These are phyloP conservation scores for Durotheca rogersii DNA, from an alignment of 495 filamentous ascomycete species.

Conservation along the genomic window DNA sequence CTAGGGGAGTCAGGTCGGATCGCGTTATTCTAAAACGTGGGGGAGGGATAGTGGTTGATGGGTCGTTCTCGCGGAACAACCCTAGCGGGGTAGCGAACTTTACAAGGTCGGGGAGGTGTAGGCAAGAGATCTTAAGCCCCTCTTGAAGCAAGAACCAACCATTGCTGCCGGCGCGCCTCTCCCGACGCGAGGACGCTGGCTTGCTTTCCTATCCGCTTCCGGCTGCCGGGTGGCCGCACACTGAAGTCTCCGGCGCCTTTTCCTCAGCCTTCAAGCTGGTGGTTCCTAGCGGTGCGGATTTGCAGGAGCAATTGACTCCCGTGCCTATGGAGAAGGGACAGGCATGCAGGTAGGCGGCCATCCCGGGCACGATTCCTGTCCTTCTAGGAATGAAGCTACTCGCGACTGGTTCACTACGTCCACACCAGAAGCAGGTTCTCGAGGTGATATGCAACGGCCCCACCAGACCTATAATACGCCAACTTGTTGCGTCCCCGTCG, in stretches of 20 bases:
- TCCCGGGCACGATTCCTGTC: slow-evolving; percentile 9
- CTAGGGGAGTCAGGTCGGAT: slow-evolving; percentile 26
- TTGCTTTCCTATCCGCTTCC: neutral
- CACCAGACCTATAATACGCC: neutral
- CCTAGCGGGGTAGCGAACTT: slow-evolving; percentile 33
- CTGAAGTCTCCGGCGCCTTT: slow-evolving; percentile 9
- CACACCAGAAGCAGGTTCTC: too few species aligned
- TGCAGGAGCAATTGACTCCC: slow-evolving; percentile 12
- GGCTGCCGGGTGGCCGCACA: slow-evolving; percentile 10
- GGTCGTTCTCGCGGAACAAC: slow-evolving; percentile 21
- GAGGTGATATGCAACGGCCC: too few species aligned
- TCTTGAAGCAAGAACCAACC: slow-evolving; percentile 25
- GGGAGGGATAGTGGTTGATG: slow-evolving; percentile 38
- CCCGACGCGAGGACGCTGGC: slow-evolving; percentile 5
- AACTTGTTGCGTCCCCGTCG: slow-evolving; percentile 13
- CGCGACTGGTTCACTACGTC: too few species aligned
- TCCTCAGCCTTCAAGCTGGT: too few species aligned
- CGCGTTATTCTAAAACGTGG: slow-evolving; percentile 39
- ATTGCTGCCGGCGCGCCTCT: slow-evolving; percentile 26
- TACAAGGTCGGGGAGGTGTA: slow-evolving; percentile 18
- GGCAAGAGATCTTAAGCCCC: slow-evolving; percentile 22
- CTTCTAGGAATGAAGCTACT: neutral
- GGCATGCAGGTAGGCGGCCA: slow-evolving; percentile 9
- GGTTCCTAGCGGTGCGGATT: slow-evolving; percentile 7
- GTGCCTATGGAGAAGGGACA: slow-evolving; percentile 9